Evolutionary conservation across 1,284 basidiomycete species (phyloP).

Genomic region (Tylopilus orsonianus): DNA sequence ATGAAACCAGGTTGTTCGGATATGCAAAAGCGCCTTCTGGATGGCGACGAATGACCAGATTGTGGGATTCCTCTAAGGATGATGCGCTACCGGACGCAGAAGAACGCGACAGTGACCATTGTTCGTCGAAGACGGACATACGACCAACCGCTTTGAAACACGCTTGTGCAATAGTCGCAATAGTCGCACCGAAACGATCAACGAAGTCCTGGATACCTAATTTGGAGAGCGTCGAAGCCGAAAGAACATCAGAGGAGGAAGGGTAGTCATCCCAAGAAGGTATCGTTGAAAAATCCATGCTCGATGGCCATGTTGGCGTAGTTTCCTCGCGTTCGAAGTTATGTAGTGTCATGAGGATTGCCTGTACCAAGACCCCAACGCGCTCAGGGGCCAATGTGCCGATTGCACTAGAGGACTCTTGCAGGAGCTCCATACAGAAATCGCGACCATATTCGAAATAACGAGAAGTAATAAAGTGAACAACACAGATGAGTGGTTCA

Average conservation of each 20-base stretch:
- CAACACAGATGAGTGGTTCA: slow-evolving; percentile 76
- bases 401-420: slow-evolving; percentile 54
- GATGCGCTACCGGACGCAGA: slow-evolving; percentile 40
- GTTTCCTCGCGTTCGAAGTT: slow-evolving; percentile 71
- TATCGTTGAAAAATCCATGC: slow-evolving; percentile 64
- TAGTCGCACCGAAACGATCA: slow-evolving; percentile 60
- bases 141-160: slow-evolving; percentile 72
- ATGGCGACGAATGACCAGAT: slow-evolving; percentile 65
- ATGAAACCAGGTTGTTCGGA: slow-evolving; percentile 58
- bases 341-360: slow-evolving; percentile 74
- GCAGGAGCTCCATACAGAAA: slow-evolving; percentile 76
- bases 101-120: slow-evolving; percentile 64
- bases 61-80: slow-evolving; percentile 69
- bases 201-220: slow-evolving; percentile 78
- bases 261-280: slow-evolving; percentile 69
- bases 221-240: slow-evolving; percentile 55
- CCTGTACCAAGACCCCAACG: slow-evolving; percentile 74
- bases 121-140: slow-evolving; percentile 85
- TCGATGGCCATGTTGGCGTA: slow-evolving; percentile 76
- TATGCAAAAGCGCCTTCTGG: slow-evolving; percentile 74
- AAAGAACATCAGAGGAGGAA: slow-evolving; percentile 62
- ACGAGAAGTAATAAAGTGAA: slow-evolving; percentile 83
- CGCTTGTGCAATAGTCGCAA: slow-evolving; percentile 61
- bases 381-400: slow-evolving; percentile 67
- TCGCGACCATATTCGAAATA: slow-evolving; percentile 88